phyloP scores from a whole-genome alignment of 768 basidiomycete species.

The Suillus alpinus region DNA sequence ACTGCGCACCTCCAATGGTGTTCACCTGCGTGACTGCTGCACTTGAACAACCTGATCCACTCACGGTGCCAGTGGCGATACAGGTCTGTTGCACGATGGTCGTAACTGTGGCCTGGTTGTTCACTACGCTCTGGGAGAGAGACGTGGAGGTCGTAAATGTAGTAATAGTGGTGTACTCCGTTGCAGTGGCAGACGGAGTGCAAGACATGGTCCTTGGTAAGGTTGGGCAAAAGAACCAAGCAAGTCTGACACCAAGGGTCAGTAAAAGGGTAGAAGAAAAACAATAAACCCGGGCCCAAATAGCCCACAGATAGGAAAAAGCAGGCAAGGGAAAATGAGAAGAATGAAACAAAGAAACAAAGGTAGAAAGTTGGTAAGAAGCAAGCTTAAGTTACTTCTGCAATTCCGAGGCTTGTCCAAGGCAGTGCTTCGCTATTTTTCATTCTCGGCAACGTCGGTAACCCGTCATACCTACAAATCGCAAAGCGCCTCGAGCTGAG shows the following conservation, averaged over 20 bases:
- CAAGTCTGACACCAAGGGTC: neutral
- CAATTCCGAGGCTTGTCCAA: neutral
- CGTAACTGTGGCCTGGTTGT: conserved; percentile 29
- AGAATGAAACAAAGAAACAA: conserved; percentile 7
- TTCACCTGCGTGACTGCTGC: conserved; percentile 26
- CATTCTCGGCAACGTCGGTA: neutral
- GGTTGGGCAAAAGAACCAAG: neutral
- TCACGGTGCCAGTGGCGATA: conserved; percentile 26
- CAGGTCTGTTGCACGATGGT: conserved; percentile 33
- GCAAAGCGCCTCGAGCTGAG: too few species aligned
- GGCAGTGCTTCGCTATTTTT: neutral
- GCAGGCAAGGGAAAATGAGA: neutral
- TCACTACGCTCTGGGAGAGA: conserved; percentile 34
- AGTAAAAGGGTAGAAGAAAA: neutral
- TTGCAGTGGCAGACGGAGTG: conserved; percentile 41
- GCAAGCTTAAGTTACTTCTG: conserved; percentile 46
- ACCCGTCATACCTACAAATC: neutral
- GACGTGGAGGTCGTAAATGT: conserved; percentile 35
- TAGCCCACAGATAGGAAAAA: conserved; percentile 1
- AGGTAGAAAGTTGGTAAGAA: conserved; percentile 11
- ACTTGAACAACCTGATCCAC: conserved; percentile 26
- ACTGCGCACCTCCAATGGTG: conserved; percentile 34
- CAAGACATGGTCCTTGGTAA: conserved; percentile 34
- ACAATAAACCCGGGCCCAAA: neutral
- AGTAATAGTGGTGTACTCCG: conserved; percentile 37